Conservation (phyloP, 768 basidiomycete genomes). For the Lactarius akahatsu region DNA sequence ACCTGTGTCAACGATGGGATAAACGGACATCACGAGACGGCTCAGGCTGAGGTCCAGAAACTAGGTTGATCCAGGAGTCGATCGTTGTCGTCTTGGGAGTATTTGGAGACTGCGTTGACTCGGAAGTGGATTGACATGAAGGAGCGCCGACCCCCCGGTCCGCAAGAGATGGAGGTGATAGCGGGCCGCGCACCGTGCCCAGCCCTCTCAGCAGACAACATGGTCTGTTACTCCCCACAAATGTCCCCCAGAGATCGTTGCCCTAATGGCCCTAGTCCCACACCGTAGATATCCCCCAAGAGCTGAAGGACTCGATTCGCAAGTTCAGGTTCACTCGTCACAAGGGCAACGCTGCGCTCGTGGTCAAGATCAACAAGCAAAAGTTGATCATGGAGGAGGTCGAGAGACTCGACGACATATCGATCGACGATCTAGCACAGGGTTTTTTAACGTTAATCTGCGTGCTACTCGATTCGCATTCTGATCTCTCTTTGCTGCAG, state of each 20-base stretch:
- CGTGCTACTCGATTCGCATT: slow-evolving; percentile 3
- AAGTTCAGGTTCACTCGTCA: slow-evolving; percentile 78
- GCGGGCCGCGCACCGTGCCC: not conserved
- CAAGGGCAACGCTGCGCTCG: slow-evolving; percentile 68
- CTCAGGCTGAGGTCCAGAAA: not conserved
- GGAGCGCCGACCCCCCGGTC: no score
- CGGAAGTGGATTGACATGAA: no score
- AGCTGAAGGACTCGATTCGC: slow-evolving; percentile 73
- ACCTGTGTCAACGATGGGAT: not conserved
- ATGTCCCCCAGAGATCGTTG: not conserved
- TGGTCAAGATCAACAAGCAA: slow-evolving; percentile 89
- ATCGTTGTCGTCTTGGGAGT: no score
- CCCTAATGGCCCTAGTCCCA: slow-evolving; percentile 44
- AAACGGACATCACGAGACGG: not conserved
- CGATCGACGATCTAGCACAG: slow-evolving; percentile 83
- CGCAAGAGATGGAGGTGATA: not conserved
- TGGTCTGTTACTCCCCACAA: slow-evolving; percentile 20
- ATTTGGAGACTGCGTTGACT: not conserved
- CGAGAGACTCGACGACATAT: slow-evolving; percentile 73
- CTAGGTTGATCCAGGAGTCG: no score
- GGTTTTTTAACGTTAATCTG: slow-evolving; percentile 44
- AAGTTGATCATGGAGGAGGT: slow-evolving; percentile 80
- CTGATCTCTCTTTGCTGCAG: slow-evolving; percentile 41
- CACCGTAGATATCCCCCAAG: slow-evolving; percentile 84
- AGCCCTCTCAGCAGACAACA: slow-evolving; percentile 9